phyloP scores from a whole-genome alignment of 2,329 filamentous ascomycete species.

The Epichloe sp. region DNA sequence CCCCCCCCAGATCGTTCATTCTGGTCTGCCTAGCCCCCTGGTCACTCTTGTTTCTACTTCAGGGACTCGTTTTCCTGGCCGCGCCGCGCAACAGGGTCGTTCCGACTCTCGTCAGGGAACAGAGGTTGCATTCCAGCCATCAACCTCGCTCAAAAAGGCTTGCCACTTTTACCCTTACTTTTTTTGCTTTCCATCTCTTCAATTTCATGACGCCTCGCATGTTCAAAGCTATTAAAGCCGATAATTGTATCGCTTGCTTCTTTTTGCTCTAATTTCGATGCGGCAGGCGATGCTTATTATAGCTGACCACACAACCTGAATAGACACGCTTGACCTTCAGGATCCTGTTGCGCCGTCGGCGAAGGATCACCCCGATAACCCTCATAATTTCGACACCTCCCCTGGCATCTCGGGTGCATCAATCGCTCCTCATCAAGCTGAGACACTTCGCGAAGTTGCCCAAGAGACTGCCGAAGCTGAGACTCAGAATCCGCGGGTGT shows the following conservation, averaged over 20 bases:
- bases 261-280: not conserved
- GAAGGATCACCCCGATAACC: conserved; percentile 51
- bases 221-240: not conserved
- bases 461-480: conserved; percentile 66
- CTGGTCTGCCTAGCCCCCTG: conserved; percentile 5
- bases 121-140: conserved; percentile 15
- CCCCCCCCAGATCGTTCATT: conserved; percentile 1
- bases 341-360: conserved; percentile 70
- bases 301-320: conserved; percentile 5
- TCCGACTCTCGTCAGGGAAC: not conserved
- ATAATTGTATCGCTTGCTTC: not conserved
- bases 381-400: conserved; percentile 19
- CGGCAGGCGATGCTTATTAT: not conserved
- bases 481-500: conserved; percentile 47
- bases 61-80: conserved; percentile 7
- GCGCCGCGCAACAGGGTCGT: not conserved
- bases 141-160: not conserved
- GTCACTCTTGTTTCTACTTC: conserved; percentile 3
- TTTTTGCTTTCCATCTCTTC: not conserved
- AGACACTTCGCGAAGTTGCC: conserved; percentile 67
- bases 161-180: not conserved
- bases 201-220: not conserved
- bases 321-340: conserved; percentile 93
- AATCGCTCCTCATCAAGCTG: conserved; percentile 74
- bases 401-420: conserved; percentile 30